A percentile compares a stretch with the other conserved stretches of the same genome.
Evolutionary conservation across 176 grass and related monocot species (phyloP).

Genomic region (Triticum dicoccoides): DNA sequence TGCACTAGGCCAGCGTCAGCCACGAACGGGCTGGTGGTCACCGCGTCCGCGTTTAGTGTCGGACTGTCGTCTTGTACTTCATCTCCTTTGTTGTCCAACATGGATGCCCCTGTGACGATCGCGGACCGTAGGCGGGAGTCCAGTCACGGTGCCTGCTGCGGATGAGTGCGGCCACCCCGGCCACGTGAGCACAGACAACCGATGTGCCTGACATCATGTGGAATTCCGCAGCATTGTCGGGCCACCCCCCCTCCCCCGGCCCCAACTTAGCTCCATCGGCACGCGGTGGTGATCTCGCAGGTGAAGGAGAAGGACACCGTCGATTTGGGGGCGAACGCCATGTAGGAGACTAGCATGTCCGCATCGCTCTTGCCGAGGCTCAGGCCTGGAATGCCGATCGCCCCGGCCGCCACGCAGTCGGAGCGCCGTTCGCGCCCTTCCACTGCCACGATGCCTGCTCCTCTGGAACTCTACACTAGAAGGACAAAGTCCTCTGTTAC

Average conservation of each 20-base stretch:
- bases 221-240: neutral
- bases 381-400: neutral
- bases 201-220: conserved; percentile 93
- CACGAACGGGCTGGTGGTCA: conserved; percentile 12
- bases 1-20: conserved; percentile 18
- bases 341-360: neutral
- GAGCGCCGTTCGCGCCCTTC: neutral
- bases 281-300: neutral
- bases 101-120: conserved; percentile 42
- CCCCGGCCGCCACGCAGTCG: neutral
- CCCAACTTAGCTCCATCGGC: neutral
- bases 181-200: conserved; percentile 91
- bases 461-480: neutral
- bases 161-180: conserved; percentile 53
- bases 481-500: no score
- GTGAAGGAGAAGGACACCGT: neutral
- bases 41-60: neutral
- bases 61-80: conserved; percentile 7
- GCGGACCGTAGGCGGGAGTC: conserved; percentile 37
- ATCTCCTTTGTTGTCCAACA: conserved; percentile 26
- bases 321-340: neutral
- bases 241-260: no score
- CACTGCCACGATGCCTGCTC: neutral
- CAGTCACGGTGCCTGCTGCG: conserved; percentile 8
- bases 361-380: neutral